Evolutionary conservation across 495 filamentous ascomycete species (phyloP), one percentile per base, ranked within the genome.

Genomic region (Xylaria scruposa): DNA sequence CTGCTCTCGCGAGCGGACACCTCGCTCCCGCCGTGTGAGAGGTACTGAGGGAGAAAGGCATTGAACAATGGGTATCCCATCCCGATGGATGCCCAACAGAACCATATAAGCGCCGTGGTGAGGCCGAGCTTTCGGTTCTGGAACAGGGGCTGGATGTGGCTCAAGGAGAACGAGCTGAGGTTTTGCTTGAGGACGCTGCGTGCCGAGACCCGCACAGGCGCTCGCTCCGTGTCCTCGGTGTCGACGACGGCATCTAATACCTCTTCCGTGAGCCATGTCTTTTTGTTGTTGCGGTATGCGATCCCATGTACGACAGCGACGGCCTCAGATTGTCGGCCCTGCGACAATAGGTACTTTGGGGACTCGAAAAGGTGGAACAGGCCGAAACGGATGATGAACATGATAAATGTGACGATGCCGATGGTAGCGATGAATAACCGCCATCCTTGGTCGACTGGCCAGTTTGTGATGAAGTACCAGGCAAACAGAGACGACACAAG

Each of bases 351-450:
- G 74, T 85, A 95, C 76, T 97, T 97, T 29, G 93, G 93, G 3
- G 91, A 94, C 76, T 97, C 93, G 79, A 90, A 93, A 24, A 97
- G 86, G 70, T 92, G 90, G 81, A 97, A 97, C 65, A 93, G 80
- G 75, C 93, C 89, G 84, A 94, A 94, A 7, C 93, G 93, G 68
- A 90, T 81, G 64, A 90, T 73, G 78, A 94, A 95, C 86, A 88
- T 86, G 72, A 84, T 73, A 47, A 95, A 88, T 1, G 93, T 95
- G 70, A 97, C 80, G 42, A 89, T 85, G 56, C 93, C 94, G 59
- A 94, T 86, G 5, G 90, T 90, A 67, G 91, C 81, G 70, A 92
- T 84, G 63, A 95, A 87, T 71, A 92, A 90, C 29, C 94, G 86
- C 94, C 94, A 97, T 72, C 94, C 94, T 85, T 90, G 86, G 73